Percentiles rank a stretch among this genome's conserved stretches.
phyloP scores from a whole-genome alignment of 208 protist species.

The Trypanosoma boissoni region DNA sequence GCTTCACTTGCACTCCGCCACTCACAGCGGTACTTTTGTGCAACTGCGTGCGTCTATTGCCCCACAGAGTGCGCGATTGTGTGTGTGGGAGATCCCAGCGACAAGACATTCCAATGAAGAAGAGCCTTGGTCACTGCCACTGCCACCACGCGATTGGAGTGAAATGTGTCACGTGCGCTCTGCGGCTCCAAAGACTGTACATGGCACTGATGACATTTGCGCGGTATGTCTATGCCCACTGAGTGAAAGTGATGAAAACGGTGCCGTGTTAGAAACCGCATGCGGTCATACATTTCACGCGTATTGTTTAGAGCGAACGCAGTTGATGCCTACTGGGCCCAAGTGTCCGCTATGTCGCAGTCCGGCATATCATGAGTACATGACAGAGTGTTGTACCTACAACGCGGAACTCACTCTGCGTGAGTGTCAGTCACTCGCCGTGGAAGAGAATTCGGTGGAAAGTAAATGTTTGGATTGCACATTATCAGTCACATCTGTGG shows the following conservation, averaged over 20 bases:
- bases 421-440: not conserved
- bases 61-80: not conserved
- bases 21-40: not conserved
- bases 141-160: not conserved
- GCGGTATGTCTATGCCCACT: not conserved
- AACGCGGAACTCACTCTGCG: not conserved
- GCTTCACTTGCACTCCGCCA: not conserved
- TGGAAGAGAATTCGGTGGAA: not conserved
- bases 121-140: not conserved
- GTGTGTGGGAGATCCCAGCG: not conserved
- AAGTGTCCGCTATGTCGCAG: not conserved
- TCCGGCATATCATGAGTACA: not conserved
- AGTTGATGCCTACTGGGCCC: not conserved
- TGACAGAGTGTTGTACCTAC: not conserved
- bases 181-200: not conserved
- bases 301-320: not conserved
- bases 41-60: not conserved
- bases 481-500: too few species aligned
- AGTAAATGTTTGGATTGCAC: not conserved
- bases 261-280: not conserved
- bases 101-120: not conserved
- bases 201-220: not conserved
- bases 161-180: not conserved
- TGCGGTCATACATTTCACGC: not conserved
- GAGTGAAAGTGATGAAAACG: not conserved